These are phyloP conservation scores for Candolleomyces aberdarensis DNA, from an alignment of 768 basidiomycete genomes.

Conservation along the genomic window DNA sequence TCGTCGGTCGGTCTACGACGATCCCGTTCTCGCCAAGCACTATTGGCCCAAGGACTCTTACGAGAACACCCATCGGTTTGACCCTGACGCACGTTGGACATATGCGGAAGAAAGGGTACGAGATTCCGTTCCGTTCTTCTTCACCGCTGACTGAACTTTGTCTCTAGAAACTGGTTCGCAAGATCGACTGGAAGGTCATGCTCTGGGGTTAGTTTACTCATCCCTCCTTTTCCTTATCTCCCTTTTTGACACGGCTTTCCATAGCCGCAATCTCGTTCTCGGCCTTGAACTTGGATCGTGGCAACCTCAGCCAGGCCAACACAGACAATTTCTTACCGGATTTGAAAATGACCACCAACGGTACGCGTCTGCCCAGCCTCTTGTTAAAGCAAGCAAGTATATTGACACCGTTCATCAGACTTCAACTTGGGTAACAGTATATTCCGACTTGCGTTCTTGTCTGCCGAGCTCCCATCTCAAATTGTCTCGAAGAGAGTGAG, in stretches of 20 bases:
- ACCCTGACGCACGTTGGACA: constrained; percentile 58
- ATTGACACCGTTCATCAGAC: constrained; percentile 26
- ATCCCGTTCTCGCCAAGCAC: constrained; percentile 41
- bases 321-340: constrained; percentile 56
- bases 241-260: not conserved
- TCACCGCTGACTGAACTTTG: not conserved
- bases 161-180: constrained; percentile 38
- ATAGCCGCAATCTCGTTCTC: constrained; percentile 53
- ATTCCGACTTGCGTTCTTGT: constrained; percentile 48
- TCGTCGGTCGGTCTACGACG: constrained; percentile 51
- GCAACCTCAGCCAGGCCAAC: constrained; percentile 56
- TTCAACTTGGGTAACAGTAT: constrained; percentile 57
- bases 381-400: not conserved
- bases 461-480: constrained; percentile 63
- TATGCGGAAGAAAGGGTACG: constrained; percentile 43
- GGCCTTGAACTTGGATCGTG: constrained; percentile 52
- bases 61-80: constrained; percentile 56
- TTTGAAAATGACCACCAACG: constrained; percentile 50
- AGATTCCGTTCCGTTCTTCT: not conserved
- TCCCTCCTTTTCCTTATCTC: not conserved
- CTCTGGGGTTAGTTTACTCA: constrained; percentile 29
- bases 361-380: constrained; percentile 5
- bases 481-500: constrained; percentile 45
- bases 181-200: constrained; percentile 64
- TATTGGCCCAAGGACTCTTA: constrained; percentile 51